These are phyloP conservation scores for Irpex sp. DNA, from an alignment of 1,284 basidiomycete genomes.

Conservation along the genomic window DNA sequence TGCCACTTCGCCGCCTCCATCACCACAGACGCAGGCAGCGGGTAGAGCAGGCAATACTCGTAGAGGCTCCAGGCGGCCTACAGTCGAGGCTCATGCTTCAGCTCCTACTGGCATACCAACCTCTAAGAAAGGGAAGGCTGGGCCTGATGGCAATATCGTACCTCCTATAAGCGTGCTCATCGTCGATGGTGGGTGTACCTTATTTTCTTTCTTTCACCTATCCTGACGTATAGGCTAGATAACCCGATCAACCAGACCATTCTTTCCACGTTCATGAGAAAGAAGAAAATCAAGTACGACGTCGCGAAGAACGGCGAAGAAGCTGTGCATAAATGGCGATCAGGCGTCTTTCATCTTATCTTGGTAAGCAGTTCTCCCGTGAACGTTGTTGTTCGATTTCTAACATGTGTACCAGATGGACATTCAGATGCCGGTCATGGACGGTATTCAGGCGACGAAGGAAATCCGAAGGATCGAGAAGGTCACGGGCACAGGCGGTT, in stretches of 20 bases:
- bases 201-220: conserved; percentile 9
- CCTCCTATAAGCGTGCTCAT: conserved; percentile 96
- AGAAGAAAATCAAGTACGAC: conserved; percentile 95
- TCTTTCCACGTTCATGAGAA: conserved; percentile 92
- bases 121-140: conserved; percentile 23
- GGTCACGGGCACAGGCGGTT: conserved; percentile 63
- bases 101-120: neutral
- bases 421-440: conserved; percentile 99
- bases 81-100: neutral
- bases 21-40: conserved; percentile 21
- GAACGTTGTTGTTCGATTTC: conserved; percentile 7
- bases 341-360: conserved; percentile 93
- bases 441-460: conserved; percentile 96
- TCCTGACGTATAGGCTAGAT: conserved; percentile 50
- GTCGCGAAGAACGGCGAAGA: conserved; percentile 94
- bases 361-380: conserved; percentile 54
- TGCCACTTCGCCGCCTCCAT: conserved; percentile 19
- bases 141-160: conserved; percentile 55
- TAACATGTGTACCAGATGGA: conserved; percentile 75
- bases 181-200: conserved; percentile 76
- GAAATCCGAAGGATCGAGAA: conserved; percentile 90
- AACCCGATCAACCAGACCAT: conserved; percentile 99
- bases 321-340: conserved; percentile 95
- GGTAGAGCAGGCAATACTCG: conserved; percentile 9
- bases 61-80: conserved; percentile 14